phyloP scores from a whole-genome alignment of 75 land plant species.

The Gnetum montanum region DNA sequence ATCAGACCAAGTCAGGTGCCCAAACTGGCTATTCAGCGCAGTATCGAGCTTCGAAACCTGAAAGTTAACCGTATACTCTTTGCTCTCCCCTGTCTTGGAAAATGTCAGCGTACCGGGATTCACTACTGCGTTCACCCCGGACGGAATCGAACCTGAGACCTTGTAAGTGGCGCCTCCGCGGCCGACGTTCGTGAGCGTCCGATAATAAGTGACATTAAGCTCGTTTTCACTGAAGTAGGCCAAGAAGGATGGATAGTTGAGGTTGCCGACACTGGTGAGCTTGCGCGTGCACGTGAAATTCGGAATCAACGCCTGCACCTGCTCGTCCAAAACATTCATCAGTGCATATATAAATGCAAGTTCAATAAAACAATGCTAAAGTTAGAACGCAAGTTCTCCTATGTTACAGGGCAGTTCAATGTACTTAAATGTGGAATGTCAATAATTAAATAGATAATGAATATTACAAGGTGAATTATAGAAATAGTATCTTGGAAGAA shows the following conservation, averaged over 20 bases:
- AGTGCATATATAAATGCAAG: no score
- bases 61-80: slow-evolving; percentile 42
- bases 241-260: slow-evolving; percentile 57
- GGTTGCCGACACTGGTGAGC: slow-evolving; percentile 11
- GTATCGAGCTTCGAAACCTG: no score
- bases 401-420: no score
- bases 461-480: no score
- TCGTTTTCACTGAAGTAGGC: slow-evolving; percentile 3
- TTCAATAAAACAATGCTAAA: no score
- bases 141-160: slow-evolving; percentile 28
- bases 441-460: no score
- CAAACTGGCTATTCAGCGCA: slow-evolving; percentile 10
- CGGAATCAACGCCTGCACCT: no score
- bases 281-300: neutral
- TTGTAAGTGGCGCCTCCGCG: slow-evolving; percentile 19
- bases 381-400: no score
- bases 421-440: no score
- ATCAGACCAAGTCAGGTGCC: slow-evolving; percentile 13
- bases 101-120: slow-evolving; percentile 45
- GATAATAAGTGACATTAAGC: neutral
- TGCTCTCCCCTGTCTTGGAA: slow-evolving; percentile 27
- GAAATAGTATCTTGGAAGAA: no score
- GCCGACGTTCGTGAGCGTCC: slow-evolving; percentile 44
- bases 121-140: slow-evolving; percentile 39
- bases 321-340: no score